A percentile compares a stretch with the other conserved stretches of the same genome.
Conservation (phyloP, 129 eudicot species). For the Apium graveolens region DNA sequence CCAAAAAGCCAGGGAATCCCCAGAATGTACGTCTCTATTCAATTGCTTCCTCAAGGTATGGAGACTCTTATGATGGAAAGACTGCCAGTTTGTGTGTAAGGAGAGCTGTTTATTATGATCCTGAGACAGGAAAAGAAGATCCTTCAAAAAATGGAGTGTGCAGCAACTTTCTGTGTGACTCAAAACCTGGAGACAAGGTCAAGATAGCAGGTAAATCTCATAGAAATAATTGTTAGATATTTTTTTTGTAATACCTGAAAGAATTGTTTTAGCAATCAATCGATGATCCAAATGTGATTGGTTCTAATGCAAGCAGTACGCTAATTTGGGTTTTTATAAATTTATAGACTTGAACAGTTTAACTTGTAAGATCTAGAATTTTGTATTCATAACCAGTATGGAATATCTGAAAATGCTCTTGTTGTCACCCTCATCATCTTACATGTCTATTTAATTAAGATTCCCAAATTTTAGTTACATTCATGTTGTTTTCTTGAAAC, state of each 20-base stretch:
- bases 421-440: too few relatives aligned
- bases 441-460: too few relatives aligned
- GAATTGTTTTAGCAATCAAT: not conserved
- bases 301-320: not conserved
- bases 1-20: conserved; percentile 85
- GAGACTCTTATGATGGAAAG: conserved; percentile 87
- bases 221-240: not conserved
- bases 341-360: not conserved
- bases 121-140: conserved; percentile 95
- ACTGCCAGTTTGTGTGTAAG: conserved; percentile 93
- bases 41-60: conserved; percentile 94
- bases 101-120: conserved; percentile 87
- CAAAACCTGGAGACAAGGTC: conserved; percentile 96
- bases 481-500: not conserved
- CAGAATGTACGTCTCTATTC: conserved; percentile 91
- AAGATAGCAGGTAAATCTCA: conserved; percentile 59
- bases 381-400: not conserved
- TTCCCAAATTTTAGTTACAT: too few relatives aligned
- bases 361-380: not conserved
- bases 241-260: not conserved
- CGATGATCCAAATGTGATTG: not conserved
- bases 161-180: conserved; percentile 82
- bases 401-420: not conserved
- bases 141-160: conserved; percentile 82
- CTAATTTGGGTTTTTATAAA: not conserved